Evolutionary conservation across 257 asterid species (phyloP), one percentile per base, ranked within the genome.

Genomic region (Henckelia pumila): DNA sequence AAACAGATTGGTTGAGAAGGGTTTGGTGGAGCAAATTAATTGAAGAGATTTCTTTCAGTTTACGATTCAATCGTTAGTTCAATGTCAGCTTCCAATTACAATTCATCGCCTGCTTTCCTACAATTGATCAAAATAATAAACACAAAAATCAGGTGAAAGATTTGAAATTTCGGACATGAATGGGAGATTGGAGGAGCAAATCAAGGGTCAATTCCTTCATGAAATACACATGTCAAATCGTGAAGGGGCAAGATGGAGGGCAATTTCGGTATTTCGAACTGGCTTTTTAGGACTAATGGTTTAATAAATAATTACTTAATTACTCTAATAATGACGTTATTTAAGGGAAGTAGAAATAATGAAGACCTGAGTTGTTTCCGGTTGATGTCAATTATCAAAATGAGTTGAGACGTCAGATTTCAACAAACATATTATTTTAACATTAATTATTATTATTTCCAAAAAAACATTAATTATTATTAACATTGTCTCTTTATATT

Each of bases 51-150:
- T 66, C 95, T 87, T 87, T 9, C 81, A 79, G 70, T 65, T 79
- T 77, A 85, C 86, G 95, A 77, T 79, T 81, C 76, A 73, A 76
- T 71, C 33, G 78, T 74, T 77, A 72, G 85, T 80, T 74, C 24
- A 68, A 68, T 66, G 68, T 78, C 66, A 81, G 79, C 81, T 72
- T 6, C 83, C 71, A 76, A 63, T 67, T 66, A 77, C 76, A 72
- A 52, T 60, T 74, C 82, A 80, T 7, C 72, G 28, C 33, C 73
- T 64, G 52, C 68, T 8, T 19, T 17, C 33, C 58, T 65, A 53
- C 66, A 23, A 56, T 19, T 14, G 37, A 59, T 68, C 52, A 70
- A 55, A 69, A 44, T 47, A 47, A 14, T 4, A 7, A 64, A 61
- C 76, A 47, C 23, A n/a, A 52, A 60, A 71, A 65, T 23, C 67